phyloP scores from a whole-genome alignment of 371 early-diverging fungal genomes.

The Mucor mucedo region DNA sequence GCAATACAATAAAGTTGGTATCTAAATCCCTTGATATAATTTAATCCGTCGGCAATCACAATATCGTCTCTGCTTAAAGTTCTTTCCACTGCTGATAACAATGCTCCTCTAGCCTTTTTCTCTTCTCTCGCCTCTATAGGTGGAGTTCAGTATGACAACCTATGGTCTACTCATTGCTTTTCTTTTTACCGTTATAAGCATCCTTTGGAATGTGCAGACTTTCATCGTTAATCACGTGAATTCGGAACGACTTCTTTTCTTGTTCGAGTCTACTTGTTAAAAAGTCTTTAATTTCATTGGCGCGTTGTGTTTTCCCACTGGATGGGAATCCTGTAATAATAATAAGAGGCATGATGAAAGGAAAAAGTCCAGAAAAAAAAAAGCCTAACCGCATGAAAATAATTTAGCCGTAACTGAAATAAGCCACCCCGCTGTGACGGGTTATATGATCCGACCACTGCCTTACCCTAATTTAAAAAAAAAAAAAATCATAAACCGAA shows the following conservation, averaged over 20 bases:
- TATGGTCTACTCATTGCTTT: not conserved
- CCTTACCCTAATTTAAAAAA: conserved; percentile 1
- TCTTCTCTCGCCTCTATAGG: conserved; percentile 70
- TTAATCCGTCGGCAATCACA: conserved; percentile 91
- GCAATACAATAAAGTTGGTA: conserved; percentile 96
- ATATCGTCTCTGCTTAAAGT: conserved; percentile 78
- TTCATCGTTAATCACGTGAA: conserved; percentile 84
- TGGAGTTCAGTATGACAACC: too few relatives aligned
- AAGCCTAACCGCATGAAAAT: not conserved
- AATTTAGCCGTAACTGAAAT: conserved; percentile 4
- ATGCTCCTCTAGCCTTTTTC: conserved; percentile 89
- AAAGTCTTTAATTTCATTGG: conserved; percentile 70
- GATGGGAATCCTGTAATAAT: conserved; percentile 88
- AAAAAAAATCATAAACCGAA: conserved; percentile 2
- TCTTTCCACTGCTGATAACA: conserved; percentile 92
- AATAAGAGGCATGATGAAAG: conserved; percentile 86
- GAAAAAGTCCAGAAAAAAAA: not conserved
- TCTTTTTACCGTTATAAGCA: conserved; percentile 64
- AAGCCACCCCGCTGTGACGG: conserved; percentile 11
- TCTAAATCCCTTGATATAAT: conserved; percentile 97
- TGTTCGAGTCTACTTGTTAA: conserved; percentile 59
- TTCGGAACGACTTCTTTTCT: conserved; percentile 54
- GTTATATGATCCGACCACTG: not conserved
- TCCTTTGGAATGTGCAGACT: conserved; percentile 65
- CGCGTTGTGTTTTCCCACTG: conserved; percentile 89